Evolutionary conservation across 2,329 filamentous ascomycete species (phyloP).

Genomic region (Aspergillus ustus): DNA sequence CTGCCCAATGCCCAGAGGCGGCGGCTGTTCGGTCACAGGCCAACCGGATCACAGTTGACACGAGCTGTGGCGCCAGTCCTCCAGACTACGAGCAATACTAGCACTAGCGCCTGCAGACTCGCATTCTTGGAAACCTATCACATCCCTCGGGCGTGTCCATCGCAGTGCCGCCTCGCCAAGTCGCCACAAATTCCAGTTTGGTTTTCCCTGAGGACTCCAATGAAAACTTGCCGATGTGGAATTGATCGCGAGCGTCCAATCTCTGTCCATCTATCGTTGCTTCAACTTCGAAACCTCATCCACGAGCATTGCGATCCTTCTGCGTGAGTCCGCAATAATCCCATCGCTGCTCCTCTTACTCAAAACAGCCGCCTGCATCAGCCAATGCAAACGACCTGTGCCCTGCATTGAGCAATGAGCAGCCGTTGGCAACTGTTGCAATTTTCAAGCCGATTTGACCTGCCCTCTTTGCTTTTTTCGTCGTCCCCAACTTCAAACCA

Average conservation of each 20-base stretch:
- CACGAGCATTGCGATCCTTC: neutral
- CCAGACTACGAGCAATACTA: neutral
- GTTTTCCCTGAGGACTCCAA: constrained; percentile 5
- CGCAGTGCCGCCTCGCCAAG: constrained; percentile 11
- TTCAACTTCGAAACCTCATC: constrained; percentile 1
- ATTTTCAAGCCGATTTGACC: neutral
- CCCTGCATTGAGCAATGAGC: constrained; percentile 20
- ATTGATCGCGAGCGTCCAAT: constrained; percentile 12
- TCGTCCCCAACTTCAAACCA: neutral
- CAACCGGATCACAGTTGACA: constrained; percentile 24
- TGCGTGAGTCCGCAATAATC: neutral
- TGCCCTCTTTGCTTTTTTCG: neutral
- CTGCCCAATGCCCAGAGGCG: too few relatives aligned
- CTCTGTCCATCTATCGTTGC: neutral
- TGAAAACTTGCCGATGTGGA: constrained; percentile 1
- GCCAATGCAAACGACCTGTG: constrained; percentile 22
- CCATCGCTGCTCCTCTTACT: constrained; percentile 19
- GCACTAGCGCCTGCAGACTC: constrained; percentile 21
- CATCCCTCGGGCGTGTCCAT: neutral
- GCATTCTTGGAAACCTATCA: constrained; percentile 25
- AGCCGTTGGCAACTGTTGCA: neutral
- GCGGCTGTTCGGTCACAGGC: constrained; percentile 2
- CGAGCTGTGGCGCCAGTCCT: constrained; percentile 23
- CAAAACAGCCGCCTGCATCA: constrained; percentile 28
- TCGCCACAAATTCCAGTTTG: constrained; percentile 9